These are phyloP conservation scores for Globisporangium paroecandrum DNA, from an alignment of 352 stramenopile genomes.

Conservation along the genomic window DNA sequence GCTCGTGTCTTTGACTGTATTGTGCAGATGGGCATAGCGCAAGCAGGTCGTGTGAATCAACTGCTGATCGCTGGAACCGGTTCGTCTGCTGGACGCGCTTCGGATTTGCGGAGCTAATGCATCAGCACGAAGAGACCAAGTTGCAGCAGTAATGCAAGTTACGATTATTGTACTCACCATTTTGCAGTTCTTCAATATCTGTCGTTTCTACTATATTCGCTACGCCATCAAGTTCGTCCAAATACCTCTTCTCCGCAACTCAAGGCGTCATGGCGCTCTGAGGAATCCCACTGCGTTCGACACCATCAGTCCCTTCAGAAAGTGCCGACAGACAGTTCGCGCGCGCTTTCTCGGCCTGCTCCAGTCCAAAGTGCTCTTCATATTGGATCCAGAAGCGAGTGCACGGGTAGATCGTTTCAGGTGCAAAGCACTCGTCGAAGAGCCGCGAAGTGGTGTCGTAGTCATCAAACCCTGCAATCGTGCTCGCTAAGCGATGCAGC, in stretches of 20 bases:
- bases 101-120: neutral
- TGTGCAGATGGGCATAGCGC: neutral
- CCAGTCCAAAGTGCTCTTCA: constrained; percentile 38
- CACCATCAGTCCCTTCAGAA: neutral
- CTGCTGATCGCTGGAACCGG: neutral
- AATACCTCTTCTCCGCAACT: neutral
- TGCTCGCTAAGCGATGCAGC: constrained; percentile 49
- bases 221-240: neutral
- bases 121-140: neutral
- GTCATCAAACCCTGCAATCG: constrained; percentile 41
- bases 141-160: neutral
- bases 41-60: neutral
- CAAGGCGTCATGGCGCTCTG: neutral
- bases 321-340: neutral
- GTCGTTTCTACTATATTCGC: neutral
- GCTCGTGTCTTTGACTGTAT: neutral
- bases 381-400: constrained; percentile 57
- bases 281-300: neutral
- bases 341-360: constrained; percentile 21
- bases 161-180: neutral
- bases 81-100: neutral
- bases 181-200: neutral
- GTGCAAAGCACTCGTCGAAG: constrained; percentile 35
- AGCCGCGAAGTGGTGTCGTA: constrained; percentile 35
- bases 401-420: constrained; percentile 20